These are phyloP conservation scores for Chalciporus pseudorubinellus DNA, from an alignment of 768 basidiomycete genomes.

Conservation along the genomic window DNA sequence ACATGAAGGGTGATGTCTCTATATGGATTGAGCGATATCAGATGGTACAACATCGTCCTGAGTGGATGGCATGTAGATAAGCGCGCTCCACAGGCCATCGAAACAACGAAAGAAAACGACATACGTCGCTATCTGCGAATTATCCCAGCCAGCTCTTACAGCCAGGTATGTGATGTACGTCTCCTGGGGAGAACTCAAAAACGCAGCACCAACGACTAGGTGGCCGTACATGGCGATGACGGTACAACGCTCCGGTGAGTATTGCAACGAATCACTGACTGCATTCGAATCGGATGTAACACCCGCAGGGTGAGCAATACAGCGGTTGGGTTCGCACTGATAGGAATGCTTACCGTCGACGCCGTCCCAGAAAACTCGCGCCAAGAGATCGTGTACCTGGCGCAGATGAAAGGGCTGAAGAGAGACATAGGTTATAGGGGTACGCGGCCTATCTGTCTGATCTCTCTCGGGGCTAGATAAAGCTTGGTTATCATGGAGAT, in stretches of 20 bases:
- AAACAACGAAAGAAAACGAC: conserved; percentile 7
- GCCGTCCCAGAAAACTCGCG: conserved; percentile 71
- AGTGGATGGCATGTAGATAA: background rate
- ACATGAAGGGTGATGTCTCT: conserved; percentile 83
- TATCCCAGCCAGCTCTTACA: conserved; percentile 80
- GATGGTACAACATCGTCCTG: conserved; percentile 76
- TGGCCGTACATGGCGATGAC: conserved; percentile 70
- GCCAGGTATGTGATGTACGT: conserved; percentile 82
- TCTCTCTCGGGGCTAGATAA: conserved; percentile 53
- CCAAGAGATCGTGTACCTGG: conserved; percentile 71
- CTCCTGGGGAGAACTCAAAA: conserved; percentile 75
- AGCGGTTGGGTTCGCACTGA: background rate
- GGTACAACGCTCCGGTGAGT: conserved; percentile 68
- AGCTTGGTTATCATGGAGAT: background rate
- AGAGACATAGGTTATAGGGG: conserved; percentile 62
- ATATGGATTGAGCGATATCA: conserved; percentile 66
- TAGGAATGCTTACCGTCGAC: conserved; percentile 55
- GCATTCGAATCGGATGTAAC: background rate
- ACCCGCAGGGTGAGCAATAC: background rate
- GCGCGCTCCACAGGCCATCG: background rate
- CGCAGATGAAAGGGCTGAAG: conserved; percentile 57
- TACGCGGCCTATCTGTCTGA: conserved; percentile 37
- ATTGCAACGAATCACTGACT: conserved; percentile 73
- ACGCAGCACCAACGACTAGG: conserved; percentile 71
- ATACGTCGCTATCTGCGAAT: conserved; percentile 73